Evolutionary conservation across 306 rosid species (phyloP).

Genomic region (Corylus avellana): DNA sequence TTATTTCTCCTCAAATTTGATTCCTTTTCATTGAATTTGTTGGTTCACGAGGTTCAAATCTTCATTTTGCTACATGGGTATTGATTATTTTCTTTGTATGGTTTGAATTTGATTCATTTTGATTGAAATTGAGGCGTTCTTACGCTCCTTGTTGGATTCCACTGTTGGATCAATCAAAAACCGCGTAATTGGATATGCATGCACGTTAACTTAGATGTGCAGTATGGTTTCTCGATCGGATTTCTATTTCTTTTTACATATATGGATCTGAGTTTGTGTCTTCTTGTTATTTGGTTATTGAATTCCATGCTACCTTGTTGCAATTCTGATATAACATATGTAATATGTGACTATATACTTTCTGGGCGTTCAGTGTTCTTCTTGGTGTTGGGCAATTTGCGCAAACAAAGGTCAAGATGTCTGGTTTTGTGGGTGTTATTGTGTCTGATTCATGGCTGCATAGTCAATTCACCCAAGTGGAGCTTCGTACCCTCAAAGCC

Average conservation of each 20-base stretch:
- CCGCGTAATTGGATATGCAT: conserved; percentile 15
- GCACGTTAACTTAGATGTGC: conserved; percentile 26
- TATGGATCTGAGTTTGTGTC: conserved; percentile 16
- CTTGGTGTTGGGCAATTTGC: conserved; percentile 29
- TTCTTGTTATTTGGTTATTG: conserved; percentile 3
- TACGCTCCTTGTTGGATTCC: conserved; percentile 6
- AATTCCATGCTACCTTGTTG: conserved; percentile 11
- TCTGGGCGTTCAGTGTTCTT: conserved; percentile 28
- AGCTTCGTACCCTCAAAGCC: conserved; percentile 91
- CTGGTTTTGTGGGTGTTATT: conserved; percentile 85
- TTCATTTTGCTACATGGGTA: conserved; percentile 24
- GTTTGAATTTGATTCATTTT: conserved; percentile 5
- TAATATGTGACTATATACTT: conserved; percentile 12
- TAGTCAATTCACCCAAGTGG: conserved; percentile 99
- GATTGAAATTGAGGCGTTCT: conserved; percentile 1
- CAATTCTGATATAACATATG: neutral
- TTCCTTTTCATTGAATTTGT: neutral
- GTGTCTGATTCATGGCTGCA: conserved; percentile 95
- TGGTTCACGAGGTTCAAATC: neutral
- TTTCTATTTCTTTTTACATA: conserved; percentile 8
- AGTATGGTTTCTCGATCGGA: conserved; percentile 22
- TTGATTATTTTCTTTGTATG: conserved; percentile 15
- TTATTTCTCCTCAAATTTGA: neutral
- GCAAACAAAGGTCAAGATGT: conserved; percentile 60
- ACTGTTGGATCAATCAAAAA: conserved; percentile 26